phyloP scores from a whole-genome alignment of 129 eudicot species.

The Chrysanthemum lavandulifolium region DNA sequence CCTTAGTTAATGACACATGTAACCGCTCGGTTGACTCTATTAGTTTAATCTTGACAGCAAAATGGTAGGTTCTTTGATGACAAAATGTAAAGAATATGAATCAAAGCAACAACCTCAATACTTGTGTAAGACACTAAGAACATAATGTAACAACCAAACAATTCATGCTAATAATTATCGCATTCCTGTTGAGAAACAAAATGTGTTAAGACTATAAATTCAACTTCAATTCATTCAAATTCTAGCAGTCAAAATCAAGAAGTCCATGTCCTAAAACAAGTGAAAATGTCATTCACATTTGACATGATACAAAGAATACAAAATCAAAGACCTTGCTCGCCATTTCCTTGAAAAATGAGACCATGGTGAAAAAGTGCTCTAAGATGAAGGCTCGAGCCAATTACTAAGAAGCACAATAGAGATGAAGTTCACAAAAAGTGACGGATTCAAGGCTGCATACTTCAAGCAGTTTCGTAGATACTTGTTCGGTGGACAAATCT shows the following conservation, averaged over 20 bases:
- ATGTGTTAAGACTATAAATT: not conserved
- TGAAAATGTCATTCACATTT: not conserved
- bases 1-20: too few relatives aligned
- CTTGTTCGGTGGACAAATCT: slow-evolving; percentile 86
- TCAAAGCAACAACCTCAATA: not conserved
- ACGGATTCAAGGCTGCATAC: slow-evolving; percentile 72
- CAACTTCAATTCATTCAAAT: not conserved
- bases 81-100: not conserved
- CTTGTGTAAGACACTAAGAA: not conserved
- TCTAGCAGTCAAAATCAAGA: not conserved
- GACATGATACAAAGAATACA: slow-evolving; percentile 5
- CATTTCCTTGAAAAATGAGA: not conserved
- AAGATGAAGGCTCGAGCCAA: not conserved
- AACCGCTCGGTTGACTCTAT: not conserved
- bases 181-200: not conserved
- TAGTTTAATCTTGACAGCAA: not conserved
- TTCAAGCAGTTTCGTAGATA: slow-evolving; percentile 94
- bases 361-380: slow-evolving; percentile 1
- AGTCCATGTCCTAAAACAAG: not conserved
- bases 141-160: not conserved
- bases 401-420: not conserved
- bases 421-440: not conserved
- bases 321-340: not conserved
- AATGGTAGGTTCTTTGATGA: not conserved
- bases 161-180: too few relatives aligned